These are phyloP conservation scores for Avena eriantha DNA, from an alignment of 176 grass and related monocot genomes.

Conservation along the genomic window DNA sequence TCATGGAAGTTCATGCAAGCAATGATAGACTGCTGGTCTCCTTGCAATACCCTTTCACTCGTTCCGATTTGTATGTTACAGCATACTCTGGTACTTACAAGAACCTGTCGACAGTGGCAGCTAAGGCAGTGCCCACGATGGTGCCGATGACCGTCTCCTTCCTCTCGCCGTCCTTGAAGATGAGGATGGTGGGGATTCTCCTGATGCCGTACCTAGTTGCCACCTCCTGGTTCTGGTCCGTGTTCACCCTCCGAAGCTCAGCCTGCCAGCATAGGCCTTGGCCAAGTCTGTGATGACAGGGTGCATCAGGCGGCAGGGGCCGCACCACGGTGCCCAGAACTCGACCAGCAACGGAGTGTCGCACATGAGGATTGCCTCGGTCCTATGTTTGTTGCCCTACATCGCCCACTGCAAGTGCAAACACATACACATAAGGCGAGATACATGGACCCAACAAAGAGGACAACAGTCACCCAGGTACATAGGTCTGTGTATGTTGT, in stretches of 20 bases:
- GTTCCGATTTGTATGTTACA: not conserved
- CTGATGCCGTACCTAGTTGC: slow-evolving; percentile 53
- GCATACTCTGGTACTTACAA: not conserved
- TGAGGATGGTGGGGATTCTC: slow-evolving; percentile 71
- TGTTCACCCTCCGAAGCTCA: slow-evolving; percentile 64
- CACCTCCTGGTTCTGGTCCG: slow-evolving; percentile 52
- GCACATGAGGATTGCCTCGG: slow-evolving; percentile 39
- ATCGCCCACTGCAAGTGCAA: slow-evolving; percentile 48
- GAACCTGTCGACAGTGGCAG: slow-evolving; percentile 50
- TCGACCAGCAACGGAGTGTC: slow-evolving; percentile 53
- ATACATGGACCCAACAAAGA: not conserved
- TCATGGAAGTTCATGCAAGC: not conserved
- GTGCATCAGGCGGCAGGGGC: slow-evolving; percentile 69
- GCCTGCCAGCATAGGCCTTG: slow-evolving; percentile 40
- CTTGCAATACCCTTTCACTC: not conserved
- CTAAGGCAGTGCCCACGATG: slow-evolving; percentile 39
- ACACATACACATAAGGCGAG: not conserved
- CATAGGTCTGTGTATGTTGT: not conserved
- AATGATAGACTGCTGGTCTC: not conserved
- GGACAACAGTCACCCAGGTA: not conserved
- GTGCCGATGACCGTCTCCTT: slow-evolving; percentile 61
- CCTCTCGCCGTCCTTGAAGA: slow-evolving; percentile 71
- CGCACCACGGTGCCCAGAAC: slow-evolving; percentile 80
- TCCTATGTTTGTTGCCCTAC: slow-evolving; percentile 53
- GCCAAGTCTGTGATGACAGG: slow-evolving; percentile 57